Conservation (phyloP, 352 stramenopile genomes). For the Phytophthora chlamydospora region DNA sequence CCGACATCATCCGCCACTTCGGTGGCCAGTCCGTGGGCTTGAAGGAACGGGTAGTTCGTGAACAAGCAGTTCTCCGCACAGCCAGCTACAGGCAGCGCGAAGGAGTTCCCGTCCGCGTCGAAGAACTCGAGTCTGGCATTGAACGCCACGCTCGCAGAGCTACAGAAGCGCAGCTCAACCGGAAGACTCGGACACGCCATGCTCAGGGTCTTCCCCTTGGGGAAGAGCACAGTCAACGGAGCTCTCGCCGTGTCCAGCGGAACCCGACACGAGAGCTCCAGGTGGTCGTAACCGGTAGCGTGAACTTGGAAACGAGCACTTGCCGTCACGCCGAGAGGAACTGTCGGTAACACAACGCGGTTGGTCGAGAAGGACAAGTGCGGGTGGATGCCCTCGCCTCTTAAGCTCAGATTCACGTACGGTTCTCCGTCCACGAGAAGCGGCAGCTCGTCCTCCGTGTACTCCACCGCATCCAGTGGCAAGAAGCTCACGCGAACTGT, state of each 20-base stretch:
- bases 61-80: slow-evolving; percentile 93
- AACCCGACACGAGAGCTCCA: slow-evolving; percentile 88
- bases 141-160: slow-evolving; percentile 89
- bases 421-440: slow-evolving; percentile 70
- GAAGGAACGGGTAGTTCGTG: slow-evolving; percentile 90
- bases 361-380: slow-evolving; percentile 91
- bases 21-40: slow-evolving; percentile 34
- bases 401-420: slow-evolving; percentile 85
- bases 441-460: slow-evolving; percentile 74
- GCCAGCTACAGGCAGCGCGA: slow-evolving; percentile 83
- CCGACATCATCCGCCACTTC: slow-evolving; percentile 13
- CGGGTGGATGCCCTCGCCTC: slow-evolving; percentile 90
- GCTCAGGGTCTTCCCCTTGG: slow-evolving; percentile 87
- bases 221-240: slow-evolving; percentile 88
- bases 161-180: slow-evolving; percentile 86
- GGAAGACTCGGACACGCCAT: slow-evolving; percentile 81
- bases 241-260: slow-evolving; percentile 79
- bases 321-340: slow-evolving; percentile 86
- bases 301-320: slow-evolving; percentile 73
- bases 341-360: slow-evolving; percentile 87
- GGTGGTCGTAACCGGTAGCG: slow-evolving; percentile 91
- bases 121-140: slow-evolving; percentile 93
- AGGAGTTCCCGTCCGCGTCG: slow-evolving; percentile 89
- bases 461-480: slow-evolving; percentile 79
- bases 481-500: slow-evolving; percentile 89